Conservation (phyloP, 2,329 filamentous ascomycete species). For the Scedosporium aurantiacum region DNA sequence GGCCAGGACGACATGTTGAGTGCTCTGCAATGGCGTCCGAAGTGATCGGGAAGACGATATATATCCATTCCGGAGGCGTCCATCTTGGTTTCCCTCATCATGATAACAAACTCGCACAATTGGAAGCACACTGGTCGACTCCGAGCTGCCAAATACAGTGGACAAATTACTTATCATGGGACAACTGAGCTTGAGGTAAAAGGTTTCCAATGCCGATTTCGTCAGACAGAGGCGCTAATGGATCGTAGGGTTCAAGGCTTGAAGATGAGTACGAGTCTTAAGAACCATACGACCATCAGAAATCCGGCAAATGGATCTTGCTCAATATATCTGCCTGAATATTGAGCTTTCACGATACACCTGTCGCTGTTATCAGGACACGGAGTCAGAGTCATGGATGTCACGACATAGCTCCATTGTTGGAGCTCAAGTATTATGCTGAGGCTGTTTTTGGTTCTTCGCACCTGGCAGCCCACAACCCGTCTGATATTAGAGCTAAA, state of each 20-base stretch:
- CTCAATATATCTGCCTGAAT: too few species aligned
- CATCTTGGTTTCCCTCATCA: constrained; percentile 88
- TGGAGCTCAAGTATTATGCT: too few species aligned
- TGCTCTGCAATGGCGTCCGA: constrained; percentile 96
- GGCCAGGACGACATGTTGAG: constrained; percentile 95
- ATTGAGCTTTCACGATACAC: too few species aligned
- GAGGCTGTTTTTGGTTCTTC: too few species aligned
- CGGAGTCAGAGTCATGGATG: too few species aligned
- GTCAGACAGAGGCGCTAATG: too few species aligned
- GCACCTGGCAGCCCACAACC: too few species aligned
- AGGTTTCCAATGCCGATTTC: too few species aligned
- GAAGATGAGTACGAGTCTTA: constrained; percentile 92
- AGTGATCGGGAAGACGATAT: constrained; percentile 72
- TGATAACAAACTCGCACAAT: constrained; percentile 85
- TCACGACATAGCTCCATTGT: too few species aligned
- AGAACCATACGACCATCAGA: constrained; percentile 91
- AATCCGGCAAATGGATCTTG: too few species aligned
- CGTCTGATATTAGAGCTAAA: too few species aligned
- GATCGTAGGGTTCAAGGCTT: constrained; percentile 57
- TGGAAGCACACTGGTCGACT: constrained; percentile 65
- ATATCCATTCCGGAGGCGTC: constrained; percentile 66
- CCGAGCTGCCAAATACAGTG: constrained; percentile 47
- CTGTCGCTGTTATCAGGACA: too few species aligned
- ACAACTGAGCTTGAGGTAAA: constrained; percentile 47
- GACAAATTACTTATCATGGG: constrained; percentile 98